Percentiles rank a stretch among this genome's conserved stretches.
Conservation (phyloP, 2,329 filamentous ascomycete genomes). For the Alternaria angustiovoidea region DNA sequence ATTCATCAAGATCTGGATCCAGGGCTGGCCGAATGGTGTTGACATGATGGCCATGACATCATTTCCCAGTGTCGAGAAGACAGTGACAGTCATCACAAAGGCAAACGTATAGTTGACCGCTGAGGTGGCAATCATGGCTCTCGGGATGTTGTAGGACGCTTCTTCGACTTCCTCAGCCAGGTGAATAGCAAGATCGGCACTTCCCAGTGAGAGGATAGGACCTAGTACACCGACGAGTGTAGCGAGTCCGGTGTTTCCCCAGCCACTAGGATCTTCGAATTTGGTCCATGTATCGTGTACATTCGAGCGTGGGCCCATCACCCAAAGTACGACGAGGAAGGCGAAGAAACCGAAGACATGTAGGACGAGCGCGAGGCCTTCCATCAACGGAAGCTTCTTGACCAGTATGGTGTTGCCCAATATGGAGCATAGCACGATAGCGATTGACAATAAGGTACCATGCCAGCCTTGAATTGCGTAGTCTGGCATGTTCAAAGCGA, state of each 20-base stretch:
- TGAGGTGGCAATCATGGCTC: constrained; percentile 48
- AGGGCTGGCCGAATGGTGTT: constrained; percentile 25
- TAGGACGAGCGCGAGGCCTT: constrained; percentile 50
- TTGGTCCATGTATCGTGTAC: constrained; percentile 53
- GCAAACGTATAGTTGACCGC: constrained; percentile 46
- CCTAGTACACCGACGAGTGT: constrained; percentile 49
- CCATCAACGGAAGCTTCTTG: constrained; percentile 46
- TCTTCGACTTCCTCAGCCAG: constrained; percentile 40
- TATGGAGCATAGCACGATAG: constrained; percentile 50
- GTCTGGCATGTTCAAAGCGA: constrained; percentile 45
- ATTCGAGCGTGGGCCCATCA: constrained; percentile 41
- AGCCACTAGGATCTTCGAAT: constrained; percentile 56
- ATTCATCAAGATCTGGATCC: constrained; percentile 32
- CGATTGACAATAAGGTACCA: constrained; percentile 57
- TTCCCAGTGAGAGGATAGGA: constrained; percentile 43
- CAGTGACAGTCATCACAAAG: constrained; percentile 36
- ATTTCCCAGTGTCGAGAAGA: constrained; percentile 13
- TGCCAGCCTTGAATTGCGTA: constrained; percentile 57
- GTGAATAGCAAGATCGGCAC: constrained; percentile 46
- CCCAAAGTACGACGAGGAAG: constrained; percentile 50
- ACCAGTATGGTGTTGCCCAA: constrained; percentile 50
- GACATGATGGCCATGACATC: constrained; percentile 7
- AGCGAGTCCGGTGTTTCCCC: constrained; percentile 52
- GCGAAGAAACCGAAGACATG: constrained; percentile 62
- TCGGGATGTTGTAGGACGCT: constrained; percentile 35